Evolutionary conservation across 75 land plant species (phyloP).

Genomic region (Selaginella moellendorffii): DNA sequence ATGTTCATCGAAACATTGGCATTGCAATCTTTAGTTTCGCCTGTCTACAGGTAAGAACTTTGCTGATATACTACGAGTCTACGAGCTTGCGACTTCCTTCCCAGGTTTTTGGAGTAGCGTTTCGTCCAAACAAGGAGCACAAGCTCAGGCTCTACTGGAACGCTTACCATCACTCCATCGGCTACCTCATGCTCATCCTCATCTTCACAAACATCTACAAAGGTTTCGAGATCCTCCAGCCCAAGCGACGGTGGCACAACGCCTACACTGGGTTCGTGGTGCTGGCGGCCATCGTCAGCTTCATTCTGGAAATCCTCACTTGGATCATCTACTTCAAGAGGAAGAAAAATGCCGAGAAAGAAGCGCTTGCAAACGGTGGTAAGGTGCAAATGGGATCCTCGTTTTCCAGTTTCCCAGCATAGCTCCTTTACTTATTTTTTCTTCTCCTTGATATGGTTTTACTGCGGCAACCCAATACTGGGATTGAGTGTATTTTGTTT

Average conservation of each 20-base stretch:
- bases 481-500: too few species aligned
- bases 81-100: background rate
- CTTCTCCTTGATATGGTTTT: too few species aligned
- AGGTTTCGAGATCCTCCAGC: conserved; percentile 18
- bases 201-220: conserved; percentile 20
- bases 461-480: too few species aligned
- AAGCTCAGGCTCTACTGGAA: conserved; percentile 24
- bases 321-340: conserved; percentile 7
- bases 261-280: conserved; percentile 20
- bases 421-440: too few species aligned
- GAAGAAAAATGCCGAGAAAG: background rate
- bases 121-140: conserved; percentile 21
- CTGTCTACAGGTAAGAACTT: background rate
- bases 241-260: conserved; percentile 16
- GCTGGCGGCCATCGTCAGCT: background rate
- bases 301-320: background rate
- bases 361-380: background rate
- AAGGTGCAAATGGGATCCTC: background rate
- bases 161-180: conserved; percentile 27
- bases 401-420: background rate
- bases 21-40: background rate
- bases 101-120: background rate
- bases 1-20: conserved; percentile 3
- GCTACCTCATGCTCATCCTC: conserved; percentile 19
- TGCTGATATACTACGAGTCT: too few species aligned